A percentile compares a stretch with the other conserved stretches of the same genome.
These are phyloP conservation scores for Magnaporthiopsis poae DNA, from an alignment of 2,329 filamentous ascomycete genomes.

Conservation along the genomic window DNA sequence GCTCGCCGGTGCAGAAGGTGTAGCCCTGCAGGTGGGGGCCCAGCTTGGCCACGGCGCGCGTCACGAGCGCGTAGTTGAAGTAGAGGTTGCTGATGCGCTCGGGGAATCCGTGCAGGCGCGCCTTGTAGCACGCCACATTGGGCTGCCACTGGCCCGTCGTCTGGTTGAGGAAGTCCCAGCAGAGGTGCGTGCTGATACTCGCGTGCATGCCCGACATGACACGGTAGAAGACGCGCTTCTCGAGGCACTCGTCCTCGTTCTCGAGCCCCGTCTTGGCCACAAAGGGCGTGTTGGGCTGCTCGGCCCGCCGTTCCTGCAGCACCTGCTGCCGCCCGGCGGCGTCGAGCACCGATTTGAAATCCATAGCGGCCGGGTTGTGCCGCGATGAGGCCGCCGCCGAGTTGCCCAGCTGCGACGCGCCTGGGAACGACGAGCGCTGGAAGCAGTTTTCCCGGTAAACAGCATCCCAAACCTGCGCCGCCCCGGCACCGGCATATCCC, in stretches of 20 bases:
- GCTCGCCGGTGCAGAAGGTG: slow-evolving; percentile 85
- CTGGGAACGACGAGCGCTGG: slow-evolving; percentile 54
- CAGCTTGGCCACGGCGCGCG: slow-evolving; percentile 83
- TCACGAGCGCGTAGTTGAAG: slow-evolving; percentile 96
- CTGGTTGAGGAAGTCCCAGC: slow-evolving; percentile 92
- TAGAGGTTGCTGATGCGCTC: slow-evolving; percentile 95
- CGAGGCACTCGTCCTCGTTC: slow-evolving; percentile 81
- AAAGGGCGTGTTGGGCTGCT: slow-evolving; percentile 45
- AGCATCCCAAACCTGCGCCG: slow-evolving; percentile 88
- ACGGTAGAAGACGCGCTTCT: slow-evolving; percentile 97
- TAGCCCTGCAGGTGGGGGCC: slow-evolving; percentile 69
- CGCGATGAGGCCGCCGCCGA: not conserved
- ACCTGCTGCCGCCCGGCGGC: slow-evolving; percentile 50
- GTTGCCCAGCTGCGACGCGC: slow-evolving; percentile 33
- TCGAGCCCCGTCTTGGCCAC: slow-evolving; percentile 59
- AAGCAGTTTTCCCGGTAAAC: slow-evolving; percentile 98
- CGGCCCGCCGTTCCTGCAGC: slow-evolving; percentile 50
- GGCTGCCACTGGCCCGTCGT: slow-evolving; percentile 87
- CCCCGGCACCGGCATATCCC: slow-evolving; percentile 75
- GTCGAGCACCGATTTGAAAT: slow-evolving; percentile 53
- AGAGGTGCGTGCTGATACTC: slow-evolving; percentile 90
- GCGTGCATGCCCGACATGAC: slow-evolving; percentile 96
- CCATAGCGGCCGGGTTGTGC: slow-evolving; percentile 43
- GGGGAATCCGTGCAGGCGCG: slow-evolving; percentile 71
- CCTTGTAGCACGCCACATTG: slow-evolving; percentile 79